phyloP scores from a whole-genome alignment of 495 filamentous ascomycete genomes.

The Penicillium steckii region DNA sequence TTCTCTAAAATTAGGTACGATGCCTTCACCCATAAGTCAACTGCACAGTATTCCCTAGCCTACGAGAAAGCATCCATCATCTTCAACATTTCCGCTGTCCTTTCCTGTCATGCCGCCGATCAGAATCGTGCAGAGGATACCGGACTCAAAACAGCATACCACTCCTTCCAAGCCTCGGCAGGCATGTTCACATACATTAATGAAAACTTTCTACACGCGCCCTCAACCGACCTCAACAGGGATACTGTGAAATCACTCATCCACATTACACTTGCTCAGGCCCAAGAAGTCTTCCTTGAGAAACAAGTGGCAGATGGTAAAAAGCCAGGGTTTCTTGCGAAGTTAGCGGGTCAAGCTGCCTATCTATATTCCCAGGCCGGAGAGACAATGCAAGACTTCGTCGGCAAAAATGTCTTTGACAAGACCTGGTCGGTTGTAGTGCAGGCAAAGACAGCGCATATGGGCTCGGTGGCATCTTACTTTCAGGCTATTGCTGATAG shows the following conservation, averaged over 20 bases:
- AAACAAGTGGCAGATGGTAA: constrained; percentile 93
- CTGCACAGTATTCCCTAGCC: constrained; percentile 91
- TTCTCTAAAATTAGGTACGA: constrained; percentile 80
- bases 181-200: constrained; percentile 99
- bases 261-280: constrained; percentile 88
- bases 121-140: constrained; percentile 89
- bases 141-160: constrained; percentile 93
- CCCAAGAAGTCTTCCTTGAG: constrained; percentile 94
- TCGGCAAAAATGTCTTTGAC: constrained; percentile 88
- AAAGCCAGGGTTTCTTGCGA: constrained; percentile 89
- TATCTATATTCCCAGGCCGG: constrained; percentile 83
- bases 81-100: constrained; percentile 97
- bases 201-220: constrained; percentile 97
- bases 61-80: constrained; percentile 99
- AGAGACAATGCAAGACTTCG: constrained; percentile 91
- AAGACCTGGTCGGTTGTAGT: constrained; percentile 87
- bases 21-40: constrained; percentile 95
- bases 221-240: constrained; percentile 88
- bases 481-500: constrained; percentile 91
- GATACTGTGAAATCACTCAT: constrained; percentile 96
- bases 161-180: constrained; percentile 96
- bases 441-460: constrained; percentile 84
- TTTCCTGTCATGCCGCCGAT: constrained; percentile 92
- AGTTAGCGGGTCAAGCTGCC: constrained; percentile 85
- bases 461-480: constrained; percentile 86